Conservation (phyloP, 2,329 filamentous ascomycete species). For the Colletotrichum camelliae region DNA sequence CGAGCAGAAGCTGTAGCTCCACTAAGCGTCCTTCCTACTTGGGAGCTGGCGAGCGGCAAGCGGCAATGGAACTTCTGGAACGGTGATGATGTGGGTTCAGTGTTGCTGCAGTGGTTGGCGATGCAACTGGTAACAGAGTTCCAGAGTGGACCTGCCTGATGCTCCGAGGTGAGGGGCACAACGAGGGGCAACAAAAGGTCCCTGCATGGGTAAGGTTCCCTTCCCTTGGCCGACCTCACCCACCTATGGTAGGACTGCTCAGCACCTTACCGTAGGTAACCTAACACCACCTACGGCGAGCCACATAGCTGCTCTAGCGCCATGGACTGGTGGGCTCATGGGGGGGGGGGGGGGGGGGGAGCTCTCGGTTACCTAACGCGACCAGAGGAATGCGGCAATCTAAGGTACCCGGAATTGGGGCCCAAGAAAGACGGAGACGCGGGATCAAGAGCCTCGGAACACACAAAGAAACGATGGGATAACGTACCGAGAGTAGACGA, state of each 20-base stretch:
- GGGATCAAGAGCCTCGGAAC: neutral
- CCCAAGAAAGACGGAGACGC: neutral
- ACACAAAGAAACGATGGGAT: neutral
- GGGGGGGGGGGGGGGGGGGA: neutral
- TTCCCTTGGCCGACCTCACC: neutral
- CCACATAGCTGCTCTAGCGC: neutral
- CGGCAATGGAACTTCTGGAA: slow-evolving; percentile 11
- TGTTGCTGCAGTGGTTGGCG: neutral
- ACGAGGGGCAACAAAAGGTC: slow-evolving; percentile 23
- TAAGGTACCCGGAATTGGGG: neutral
- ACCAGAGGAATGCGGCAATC: neutral
- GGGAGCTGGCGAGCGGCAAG: slow-evolving; percentile 5
- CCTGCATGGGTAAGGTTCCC: slow-evolving; percentile 20
- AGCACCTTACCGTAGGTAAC: neutral
- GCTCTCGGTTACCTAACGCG: neutral
- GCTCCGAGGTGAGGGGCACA: slow-evolving; percentile 22
- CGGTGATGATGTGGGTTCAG: neutral
- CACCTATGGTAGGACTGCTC: neutral
- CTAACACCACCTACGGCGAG: neutral
- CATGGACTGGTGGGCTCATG: neutral
- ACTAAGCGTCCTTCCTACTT: slow-evolving; percentile 18
- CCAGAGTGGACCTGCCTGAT: slow-evolving; percentile 7
- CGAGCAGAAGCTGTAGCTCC: slow-evolving; percentile 9
- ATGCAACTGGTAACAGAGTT: slow-evolving; percentile 3
- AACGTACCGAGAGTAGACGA: slow-evolving; percentile 1